phyloP scores from a whole-genome alignment of 257 asterid genomes.

The Capsicum baccatum region DNA sequence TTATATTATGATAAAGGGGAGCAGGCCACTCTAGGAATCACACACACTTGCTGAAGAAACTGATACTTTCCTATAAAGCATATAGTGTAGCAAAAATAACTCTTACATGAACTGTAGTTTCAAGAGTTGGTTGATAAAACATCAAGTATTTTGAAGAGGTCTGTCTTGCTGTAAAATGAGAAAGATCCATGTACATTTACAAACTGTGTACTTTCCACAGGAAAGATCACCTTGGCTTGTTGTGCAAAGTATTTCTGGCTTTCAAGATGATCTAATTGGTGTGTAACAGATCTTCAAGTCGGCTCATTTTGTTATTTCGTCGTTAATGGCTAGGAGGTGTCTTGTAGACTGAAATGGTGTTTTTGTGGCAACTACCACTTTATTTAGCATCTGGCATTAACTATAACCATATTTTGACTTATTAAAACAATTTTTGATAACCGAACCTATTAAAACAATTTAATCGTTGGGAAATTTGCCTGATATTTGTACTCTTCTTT shows the following conservation, averaged over 20 bases:
- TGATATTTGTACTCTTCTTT: background rate
- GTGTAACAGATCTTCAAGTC: background rate
- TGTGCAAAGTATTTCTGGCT: conserved; percentile 9
- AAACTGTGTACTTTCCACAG: conserved; percentile 2
- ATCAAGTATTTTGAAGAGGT: conserved; percentile 17
- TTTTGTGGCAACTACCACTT: conserved; percentile 1
- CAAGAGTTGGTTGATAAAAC: background rate
- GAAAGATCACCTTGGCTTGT: conserved; percentile 12
- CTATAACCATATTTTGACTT: background rate
- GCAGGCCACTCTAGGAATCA: background rate
- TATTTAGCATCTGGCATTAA: background rate
- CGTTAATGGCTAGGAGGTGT: background rate
- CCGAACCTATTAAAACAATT: background rate
- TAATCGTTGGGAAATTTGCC: background rate
- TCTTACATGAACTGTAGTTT: background rate
- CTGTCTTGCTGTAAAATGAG: conserved; percentile 18
- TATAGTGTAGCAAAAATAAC: background rate
- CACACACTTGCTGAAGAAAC: background rate
- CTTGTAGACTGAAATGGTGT: conserved; percentile 24
- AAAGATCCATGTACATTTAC: background rate
- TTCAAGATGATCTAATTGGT: background rate
- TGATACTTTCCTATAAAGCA: background rate
- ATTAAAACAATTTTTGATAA: background rate
- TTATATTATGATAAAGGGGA: background rate
- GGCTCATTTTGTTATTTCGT: background rate